Conservation (phyloP, 176 grass and related monocot genomes). For the Musa troglodytarum region DNA sequence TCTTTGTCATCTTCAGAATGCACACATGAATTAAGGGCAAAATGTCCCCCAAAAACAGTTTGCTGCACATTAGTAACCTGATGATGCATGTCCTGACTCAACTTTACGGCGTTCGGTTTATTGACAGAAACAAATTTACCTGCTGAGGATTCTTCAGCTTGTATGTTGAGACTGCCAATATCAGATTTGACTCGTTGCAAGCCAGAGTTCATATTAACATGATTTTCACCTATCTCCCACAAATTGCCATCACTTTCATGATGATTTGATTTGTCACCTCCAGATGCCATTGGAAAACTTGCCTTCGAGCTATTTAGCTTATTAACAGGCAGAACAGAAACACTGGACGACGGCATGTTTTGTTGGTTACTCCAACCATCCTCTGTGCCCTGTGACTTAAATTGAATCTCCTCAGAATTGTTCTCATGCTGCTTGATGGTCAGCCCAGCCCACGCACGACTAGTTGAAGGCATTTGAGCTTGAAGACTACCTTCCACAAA, state of each 20-base stretch:
- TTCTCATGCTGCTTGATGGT: background rate
- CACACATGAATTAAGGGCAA: background rate
- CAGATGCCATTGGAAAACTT: background rate
- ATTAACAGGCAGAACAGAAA: background rate
- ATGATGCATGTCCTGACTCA: constrained; percentile 7
- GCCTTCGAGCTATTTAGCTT: background rate
- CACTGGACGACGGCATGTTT: background rate
- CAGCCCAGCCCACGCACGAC: background rate
- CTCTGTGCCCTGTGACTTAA: background rate
- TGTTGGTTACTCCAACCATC: constrained; percentile 8
- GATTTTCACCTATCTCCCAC: background rate
- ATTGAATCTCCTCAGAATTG: background rate
- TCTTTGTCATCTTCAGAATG: constrained; percentile 7
- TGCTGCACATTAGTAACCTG: constrained; percentile 1
- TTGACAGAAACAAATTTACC: background rate
- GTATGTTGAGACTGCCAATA: constrained; percentile 9
- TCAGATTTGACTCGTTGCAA: constrained; percentile 1
- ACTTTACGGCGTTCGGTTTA: constrained; percentile 3
- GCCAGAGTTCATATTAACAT: constrained; percentile 7
- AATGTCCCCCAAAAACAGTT: background rate
- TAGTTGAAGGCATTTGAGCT: background rate
- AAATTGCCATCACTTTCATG: constrained; percentile 4
- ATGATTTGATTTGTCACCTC: constrained; percentile 3
- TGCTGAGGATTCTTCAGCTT: constrained; percentile 1
- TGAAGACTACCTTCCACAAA: background rate